A percentile compares a stretch with the other conserved stretches of the same genome.
phyloP scores from a whole-genome alignment of 176 grass and related monocot genomes.

The Musa itinerans region DNA sequence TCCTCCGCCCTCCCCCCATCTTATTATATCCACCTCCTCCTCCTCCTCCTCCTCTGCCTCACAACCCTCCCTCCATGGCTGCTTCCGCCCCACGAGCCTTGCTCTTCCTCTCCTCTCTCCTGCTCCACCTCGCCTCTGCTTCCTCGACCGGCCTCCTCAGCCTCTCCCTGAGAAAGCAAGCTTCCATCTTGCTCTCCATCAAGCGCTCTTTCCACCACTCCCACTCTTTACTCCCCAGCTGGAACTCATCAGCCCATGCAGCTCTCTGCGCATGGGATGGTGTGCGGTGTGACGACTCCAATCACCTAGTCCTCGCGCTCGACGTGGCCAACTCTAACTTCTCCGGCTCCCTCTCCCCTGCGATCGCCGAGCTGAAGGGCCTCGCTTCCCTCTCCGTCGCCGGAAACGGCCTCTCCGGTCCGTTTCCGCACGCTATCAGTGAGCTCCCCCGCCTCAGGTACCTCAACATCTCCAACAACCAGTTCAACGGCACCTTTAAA shows the following conservation, averaged over 20 bases:
- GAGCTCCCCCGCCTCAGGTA: constrained; percentile 32
- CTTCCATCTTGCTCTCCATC: constrained; percentile 27
- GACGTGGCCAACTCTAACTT: background rate
- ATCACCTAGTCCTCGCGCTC: background rate
- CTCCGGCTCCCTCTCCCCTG: constrained; percentile 3
- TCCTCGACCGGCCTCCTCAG: background rate
- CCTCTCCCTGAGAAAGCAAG: constrained; percentile 12
- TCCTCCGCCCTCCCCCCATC: no score
- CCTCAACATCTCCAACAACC: constrained; percentile 88
- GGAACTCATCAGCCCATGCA: background rate
- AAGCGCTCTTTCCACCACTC: constrained; percentile 41
- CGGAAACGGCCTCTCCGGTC: constrained; percentile 51
- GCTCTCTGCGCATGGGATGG: constrained; percentile 44
- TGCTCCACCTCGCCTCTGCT: background rate
- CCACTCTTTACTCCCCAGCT: constrained; percentile 21
- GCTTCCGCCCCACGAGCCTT: background rate
- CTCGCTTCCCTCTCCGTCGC: constrained; percentile 49
- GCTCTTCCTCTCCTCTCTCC: constrained; percentile 25
- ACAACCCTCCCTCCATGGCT: background rate
- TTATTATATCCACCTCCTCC: background rate
- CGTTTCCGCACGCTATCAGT: constrained; percentile 22
- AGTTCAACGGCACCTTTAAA: constrained; percentile 72
- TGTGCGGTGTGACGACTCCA: constrained; percentile 37
- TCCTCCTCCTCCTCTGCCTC: background rate
- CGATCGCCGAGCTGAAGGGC: constrained; percentile 13